Evolutionary conservation across 208 protist genomes (phyloP).

Genomic region (Entamoeba histolytica): DNA sequence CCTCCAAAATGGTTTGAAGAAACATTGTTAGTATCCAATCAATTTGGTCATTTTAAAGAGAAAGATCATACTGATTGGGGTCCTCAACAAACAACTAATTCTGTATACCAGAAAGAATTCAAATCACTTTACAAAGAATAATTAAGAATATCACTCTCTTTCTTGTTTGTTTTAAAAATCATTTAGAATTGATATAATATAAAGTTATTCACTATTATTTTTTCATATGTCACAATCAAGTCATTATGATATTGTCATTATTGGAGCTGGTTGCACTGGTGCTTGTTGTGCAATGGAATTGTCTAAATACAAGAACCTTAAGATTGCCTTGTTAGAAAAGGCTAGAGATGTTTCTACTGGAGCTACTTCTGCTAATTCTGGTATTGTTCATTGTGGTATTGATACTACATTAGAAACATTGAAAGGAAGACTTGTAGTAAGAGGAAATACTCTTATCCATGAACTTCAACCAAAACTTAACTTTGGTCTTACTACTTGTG

Average conservation of each 20-base stretch:
- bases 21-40: background rate
- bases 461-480: background rate
- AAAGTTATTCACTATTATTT: too few species aligned
- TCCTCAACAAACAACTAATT: too few species aligned
- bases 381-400: conserved; percentile 13
- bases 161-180: too few species aligned
- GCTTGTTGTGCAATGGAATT: background rate
- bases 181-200: too few species aligned
- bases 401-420: conserved; percentile 1
- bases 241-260: background rate
- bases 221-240: too few species aligned
- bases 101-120: too few species aligned
- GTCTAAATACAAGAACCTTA: conserved; percentile 7
- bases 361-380: conserved; percentile 10
- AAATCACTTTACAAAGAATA: too few species aligned
- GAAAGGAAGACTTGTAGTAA: conserved; percentile 6
- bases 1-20: background rate
- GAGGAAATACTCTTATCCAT: background rate
- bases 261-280: conserved; percentile 6
- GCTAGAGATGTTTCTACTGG: background rate
- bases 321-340: background rate
- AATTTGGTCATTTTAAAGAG: background rate
- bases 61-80: background rate
- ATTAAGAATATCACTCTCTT: too few species aligned
- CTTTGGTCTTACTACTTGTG: background rate